These are phyloP conservation scores for Thuidium tamariscinum DNA, from an alignment of 225 moss, liverwort and hornwort species.

Conservation along the genomic window DNA sequence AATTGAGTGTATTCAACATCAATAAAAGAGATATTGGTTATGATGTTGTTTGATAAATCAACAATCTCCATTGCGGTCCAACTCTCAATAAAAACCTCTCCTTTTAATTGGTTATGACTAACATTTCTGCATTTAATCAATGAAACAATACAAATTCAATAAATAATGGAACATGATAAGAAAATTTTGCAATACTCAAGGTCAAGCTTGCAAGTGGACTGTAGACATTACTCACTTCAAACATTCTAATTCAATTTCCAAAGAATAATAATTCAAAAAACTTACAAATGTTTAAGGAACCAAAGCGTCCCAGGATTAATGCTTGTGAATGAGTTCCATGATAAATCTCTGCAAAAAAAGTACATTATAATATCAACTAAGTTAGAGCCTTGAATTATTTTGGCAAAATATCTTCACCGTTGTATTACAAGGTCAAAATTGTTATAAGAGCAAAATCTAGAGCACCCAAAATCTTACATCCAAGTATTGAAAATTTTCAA, in stretches of 20 bases:
- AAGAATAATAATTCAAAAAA: neutral
- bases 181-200: neutral
- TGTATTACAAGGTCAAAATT: neutral
- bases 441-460: neutral
- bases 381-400: neutral
- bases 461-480: too few relatives aligned
- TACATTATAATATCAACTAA: neutral
- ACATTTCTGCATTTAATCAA: neutral
- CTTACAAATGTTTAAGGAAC: neutral
- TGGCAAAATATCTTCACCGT: neutral
- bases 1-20: fast-evolving
- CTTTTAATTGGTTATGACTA: neutral
- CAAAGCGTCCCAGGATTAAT: fast-evolving
- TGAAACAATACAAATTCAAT: neutral
- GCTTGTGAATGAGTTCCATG: neutral
- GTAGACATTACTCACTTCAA: neutral
- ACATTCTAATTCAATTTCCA: neutral
- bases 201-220: fast-evolving
- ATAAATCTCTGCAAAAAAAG: neutral
- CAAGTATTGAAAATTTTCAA: too few relatives aligned
- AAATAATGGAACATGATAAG: neutral
- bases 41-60: neutral
- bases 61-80: fast-evolving
- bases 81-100: fast-evolving
- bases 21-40: neutral